Evolutionary conservation across 164 flowering plant genomes (phyloP).

Genomic region (Piper betle): DNA sequence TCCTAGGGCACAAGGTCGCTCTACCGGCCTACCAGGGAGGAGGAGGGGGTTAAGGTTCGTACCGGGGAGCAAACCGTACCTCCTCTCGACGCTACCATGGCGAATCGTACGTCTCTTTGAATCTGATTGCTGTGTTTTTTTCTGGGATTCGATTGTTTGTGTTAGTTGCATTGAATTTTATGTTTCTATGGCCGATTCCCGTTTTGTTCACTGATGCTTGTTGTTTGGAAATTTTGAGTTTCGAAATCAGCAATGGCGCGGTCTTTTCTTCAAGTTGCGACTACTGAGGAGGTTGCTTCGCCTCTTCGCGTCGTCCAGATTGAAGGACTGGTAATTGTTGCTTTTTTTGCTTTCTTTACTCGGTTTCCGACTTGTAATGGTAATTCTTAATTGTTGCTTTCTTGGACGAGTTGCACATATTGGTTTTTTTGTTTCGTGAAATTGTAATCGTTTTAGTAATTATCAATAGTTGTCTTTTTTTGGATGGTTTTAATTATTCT

Average conservation of each 20-base stretch:
- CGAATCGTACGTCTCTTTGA: conserved; percentile 2
- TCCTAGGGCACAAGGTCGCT: not conserved
- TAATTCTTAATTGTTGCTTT: not conserved
- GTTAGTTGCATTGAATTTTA: not conserved
- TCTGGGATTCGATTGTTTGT: not conserved
- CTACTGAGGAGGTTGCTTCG: conserved; percentile 56
- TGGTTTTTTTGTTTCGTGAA: too few species aligned
- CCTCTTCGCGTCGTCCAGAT: conserved; percentile 75
- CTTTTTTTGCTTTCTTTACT: not conserved
- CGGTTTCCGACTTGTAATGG: not conserved
- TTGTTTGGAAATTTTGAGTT: not conserved
- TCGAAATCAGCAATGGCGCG: conserved; percentile 26
- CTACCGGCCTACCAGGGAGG: too few species aligned
- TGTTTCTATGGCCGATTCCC: too few species aligned
- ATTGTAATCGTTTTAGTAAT: too few species aligned
- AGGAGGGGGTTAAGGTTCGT: too few species aligned
- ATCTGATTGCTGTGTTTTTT: not conserved
- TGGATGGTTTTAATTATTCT: too few species aligned
- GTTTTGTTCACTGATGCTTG: not conserved
- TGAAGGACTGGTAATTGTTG: conserved; percentile 32
- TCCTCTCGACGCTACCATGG: conserved; percentile 1
- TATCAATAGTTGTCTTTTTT: too few species aligned
- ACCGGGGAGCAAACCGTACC: not conserved
- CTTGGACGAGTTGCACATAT: too few species aligned
- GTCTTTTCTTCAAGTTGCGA: conserved; percentile 59